These are phyloP conservation scores for Coprinopsis cinerea DNA, from an alignment of 768 basidiomycete genomes.

Conservation along the genomic window DNA sequence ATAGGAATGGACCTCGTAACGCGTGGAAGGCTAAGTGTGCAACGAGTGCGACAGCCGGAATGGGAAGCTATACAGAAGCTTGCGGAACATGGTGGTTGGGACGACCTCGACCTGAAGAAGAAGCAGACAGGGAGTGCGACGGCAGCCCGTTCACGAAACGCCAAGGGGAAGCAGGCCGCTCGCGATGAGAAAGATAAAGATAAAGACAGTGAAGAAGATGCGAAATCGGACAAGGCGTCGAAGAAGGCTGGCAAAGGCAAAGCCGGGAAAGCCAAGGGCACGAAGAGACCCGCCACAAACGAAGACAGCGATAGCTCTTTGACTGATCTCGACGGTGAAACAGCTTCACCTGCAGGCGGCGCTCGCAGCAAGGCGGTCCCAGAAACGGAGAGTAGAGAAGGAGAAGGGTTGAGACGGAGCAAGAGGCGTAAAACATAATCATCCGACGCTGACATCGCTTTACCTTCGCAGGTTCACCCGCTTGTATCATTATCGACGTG, in stretches of 20 bases:
- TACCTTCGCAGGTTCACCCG: too few species aligned
- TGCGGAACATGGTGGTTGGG: constrained; percentile 78
- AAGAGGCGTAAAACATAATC: not conserved
- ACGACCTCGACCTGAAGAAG: constrained; percentile 36
- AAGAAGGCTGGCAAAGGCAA: too few species aligned
- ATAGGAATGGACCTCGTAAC: constrained; percentile 74
- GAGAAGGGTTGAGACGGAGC: not conserved
- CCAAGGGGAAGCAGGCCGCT: not conserved
- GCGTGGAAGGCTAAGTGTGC: constrained; percentile 82
- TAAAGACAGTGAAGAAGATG: not conserved
- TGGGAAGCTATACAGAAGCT: constrained; percentile 58
- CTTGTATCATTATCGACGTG: too few species aligned
- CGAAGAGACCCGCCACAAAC: too few species aligned
- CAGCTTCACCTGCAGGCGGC: not conserved
- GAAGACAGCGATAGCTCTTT: too few species aligned
- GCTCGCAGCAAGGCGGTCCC: too few species aligned
- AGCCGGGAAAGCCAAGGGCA: too few species aligned
- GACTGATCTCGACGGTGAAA: not conserved
- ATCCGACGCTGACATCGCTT: too few species aligned
- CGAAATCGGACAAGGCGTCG: too few species aligned
- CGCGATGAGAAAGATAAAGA: not conserved
- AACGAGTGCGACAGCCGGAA: constrained; percentile 62
- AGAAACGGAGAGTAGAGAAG: not conserved
- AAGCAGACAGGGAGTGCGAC: not conserved
- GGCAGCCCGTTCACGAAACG: not conserved